These are phyloP conservation scores for Anthostomella pinea DNA, from an alignment of 2,329 filamentous ascomycete genomes.

Conservation along the genomic window DNA sequence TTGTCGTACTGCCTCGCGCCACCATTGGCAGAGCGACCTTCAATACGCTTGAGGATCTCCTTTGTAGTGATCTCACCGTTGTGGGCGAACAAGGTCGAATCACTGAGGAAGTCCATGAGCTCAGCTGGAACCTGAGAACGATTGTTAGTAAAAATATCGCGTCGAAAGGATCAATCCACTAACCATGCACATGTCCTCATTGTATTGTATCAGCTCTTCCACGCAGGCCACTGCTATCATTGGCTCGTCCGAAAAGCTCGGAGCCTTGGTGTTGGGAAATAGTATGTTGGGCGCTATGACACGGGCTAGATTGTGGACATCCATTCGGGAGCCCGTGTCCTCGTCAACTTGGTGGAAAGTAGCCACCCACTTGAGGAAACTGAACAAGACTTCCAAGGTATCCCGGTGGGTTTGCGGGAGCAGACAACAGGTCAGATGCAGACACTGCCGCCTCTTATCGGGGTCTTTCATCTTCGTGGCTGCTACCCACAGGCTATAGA, in stretches of 20 bases:
- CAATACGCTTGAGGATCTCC: conserved; percentile 92
- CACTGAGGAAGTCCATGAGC: conserved; percentile 79
- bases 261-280: conserved; percentile 64
- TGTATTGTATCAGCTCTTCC: conserved; percentile 84
- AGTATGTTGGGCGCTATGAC: conserved; percentile 97
- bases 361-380: conserved; percentile 94
- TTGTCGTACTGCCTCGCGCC: conserved; percentile 59
- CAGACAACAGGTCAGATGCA: conserved; percentile 89
- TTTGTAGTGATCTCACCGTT: conserved; percentile 90
- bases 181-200: conserved; percentile 97
- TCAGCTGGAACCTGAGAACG: conserved; percentile 80
- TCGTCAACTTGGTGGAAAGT: conserved; percentile 98
- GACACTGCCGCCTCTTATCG: conserved; percentile 75
- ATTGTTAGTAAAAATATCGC: conserved; percentile 20
- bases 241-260: conserved; percentile 76
- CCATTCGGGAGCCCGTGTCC: conserved; percentile 97
- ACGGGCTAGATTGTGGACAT: conserved; percentile 93
- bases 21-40: conserved; percentile 60
- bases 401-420: conserved; percentile 91
- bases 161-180: conserved; percentile 34
- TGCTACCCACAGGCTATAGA: conserved; percentile 85
- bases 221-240: conserved; percentile 94
- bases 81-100: conserved; percentile 77
- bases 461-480: conserved; percentile 84
- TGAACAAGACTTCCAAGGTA: conserved; percentile 91